Conservation (phyloP, 1,284 basidiomycete species). For the Puccinia hordei region DNA sequence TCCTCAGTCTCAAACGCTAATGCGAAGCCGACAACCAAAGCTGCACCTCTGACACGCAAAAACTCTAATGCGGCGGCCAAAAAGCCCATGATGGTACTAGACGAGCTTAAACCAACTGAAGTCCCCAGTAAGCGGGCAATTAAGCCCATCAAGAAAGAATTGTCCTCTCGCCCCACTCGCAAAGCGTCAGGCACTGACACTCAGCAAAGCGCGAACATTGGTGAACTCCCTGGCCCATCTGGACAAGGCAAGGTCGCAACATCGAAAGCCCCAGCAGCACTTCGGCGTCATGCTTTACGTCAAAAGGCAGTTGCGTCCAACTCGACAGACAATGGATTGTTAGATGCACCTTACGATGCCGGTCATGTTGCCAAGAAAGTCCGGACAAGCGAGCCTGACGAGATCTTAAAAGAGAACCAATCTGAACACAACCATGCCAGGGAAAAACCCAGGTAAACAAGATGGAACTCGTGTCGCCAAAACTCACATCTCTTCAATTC, state of each 20-base stretch:
- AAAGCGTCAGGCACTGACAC: not conserved
- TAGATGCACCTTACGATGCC: slow-evolving; percentile 18
- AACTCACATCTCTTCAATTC: not conserved
- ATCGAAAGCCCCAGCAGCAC: slow-evolving; percentile 5
- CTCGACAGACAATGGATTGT: not conserved
- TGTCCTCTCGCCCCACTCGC: not conserved
- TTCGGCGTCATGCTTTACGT: not conserved
- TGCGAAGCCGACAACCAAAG: not conserved
- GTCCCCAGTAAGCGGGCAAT: slow-evolving; percentile 21
- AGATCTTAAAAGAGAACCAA: slow-evolving; percentile 33
- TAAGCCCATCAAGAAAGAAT: slow-evolving; percentile 38
- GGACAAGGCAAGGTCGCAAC: not conserved
- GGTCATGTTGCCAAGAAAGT: slow-evolving; percentile 28
- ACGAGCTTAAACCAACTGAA: slow-evolving; percentile 35
- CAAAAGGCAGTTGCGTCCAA: not conserved
- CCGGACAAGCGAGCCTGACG: slow-evolving; percentile 45
- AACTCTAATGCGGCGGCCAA: slow-evolving; percentile 13
- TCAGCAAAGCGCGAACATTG: not conserved
- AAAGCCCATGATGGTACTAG: slow-evolving; percentile 27
- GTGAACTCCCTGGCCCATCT: not conserved
- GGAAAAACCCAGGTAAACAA: not conserved
- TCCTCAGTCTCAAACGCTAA: not conserved
- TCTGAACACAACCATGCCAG: not conserved
- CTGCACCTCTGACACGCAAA: slow-evolving; percentile 26
- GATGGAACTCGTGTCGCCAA: not conserved